These are phyloP conservation scores for Russula dissimulans DNA, from an alignment of 768 basidiomycete species.

Conservation along the genomic window DNA sequence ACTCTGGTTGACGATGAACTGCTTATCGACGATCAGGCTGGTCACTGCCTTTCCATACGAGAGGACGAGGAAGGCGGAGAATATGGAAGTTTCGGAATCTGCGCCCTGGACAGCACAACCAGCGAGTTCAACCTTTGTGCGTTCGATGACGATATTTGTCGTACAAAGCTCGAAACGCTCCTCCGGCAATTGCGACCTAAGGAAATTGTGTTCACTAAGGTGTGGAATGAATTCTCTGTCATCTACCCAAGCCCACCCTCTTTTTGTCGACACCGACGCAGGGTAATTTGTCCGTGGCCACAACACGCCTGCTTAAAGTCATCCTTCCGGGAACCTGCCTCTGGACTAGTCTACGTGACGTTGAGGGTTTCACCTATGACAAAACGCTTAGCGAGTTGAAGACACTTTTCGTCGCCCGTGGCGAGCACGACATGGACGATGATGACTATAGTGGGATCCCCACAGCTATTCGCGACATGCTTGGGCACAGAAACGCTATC, in stretches of 20 bases:
- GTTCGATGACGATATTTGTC: slow-evolving; percentile 87
- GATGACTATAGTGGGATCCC: slow-evolving; percentile 45
- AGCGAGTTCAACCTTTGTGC: slow-evolving; percentile 87
- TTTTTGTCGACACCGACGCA: slow-evolving; percentile 25
- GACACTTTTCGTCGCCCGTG: slow-evolving; percentile 45
- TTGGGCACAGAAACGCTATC: slow-evolving; percentile 55
- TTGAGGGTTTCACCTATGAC: slow-evolving; percentile 76
- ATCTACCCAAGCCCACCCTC: not conserved
- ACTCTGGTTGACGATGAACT: slow-evolving; percentile 89
- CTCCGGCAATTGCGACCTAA: slow-evolving; percentile 87
- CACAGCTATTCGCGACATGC: slow-evolving; percentile 65
- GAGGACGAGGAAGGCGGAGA: slow-evolving; percentile 40
- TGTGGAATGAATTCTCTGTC: slow-evolving; percentile 24
- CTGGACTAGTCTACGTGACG: slow-evolving; percentile 78
- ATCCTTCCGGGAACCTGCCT: slow-evolving; percentile 73
- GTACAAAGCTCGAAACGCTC: slow-evolving; percentile 88
- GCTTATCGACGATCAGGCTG: slow-evolving; percentile 86
- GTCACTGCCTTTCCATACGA: slow-evolving; percentile 87
- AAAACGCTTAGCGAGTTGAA: slow-evolving; percentile 61
- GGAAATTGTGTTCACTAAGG: slow-evolving; percentile 87
- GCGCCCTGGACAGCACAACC: slow-evolving; percentile 88
- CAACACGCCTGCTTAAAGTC: slow-evolving; percentile 71
- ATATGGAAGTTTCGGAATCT: slow-evolving; percentile 66
- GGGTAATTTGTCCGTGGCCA: slow-evolving; percentile 81
- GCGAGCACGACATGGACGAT: slow-evolving; percentile 39